phyloP scores from a whole-genome alignment of 1,284 basidiomycete species.

The Ganoderma meredithae region DNA sequence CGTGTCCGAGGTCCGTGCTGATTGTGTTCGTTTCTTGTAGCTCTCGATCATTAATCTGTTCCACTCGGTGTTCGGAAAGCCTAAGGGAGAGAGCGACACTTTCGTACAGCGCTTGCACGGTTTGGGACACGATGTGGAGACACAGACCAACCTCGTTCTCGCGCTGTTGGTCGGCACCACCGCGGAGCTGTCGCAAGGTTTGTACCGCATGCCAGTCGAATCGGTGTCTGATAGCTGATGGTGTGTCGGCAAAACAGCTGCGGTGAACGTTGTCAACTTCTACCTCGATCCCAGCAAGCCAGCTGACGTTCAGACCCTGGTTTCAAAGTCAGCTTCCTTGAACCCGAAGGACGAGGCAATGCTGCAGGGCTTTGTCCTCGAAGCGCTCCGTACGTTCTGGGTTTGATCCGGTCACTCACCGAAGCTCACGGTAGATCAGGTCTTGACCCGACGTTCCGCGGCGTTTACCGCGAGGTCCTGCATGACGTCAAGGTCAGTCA shows the following conservation, averaged over 20 bases:
- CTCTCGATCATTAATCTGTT: slow-evolving; percentile 57
- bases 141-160: slow-evolving; percentile 71
- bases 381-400: slow-evolving; percentile 66
- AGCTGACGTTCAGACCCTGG: slow-evolving; percentile 44
- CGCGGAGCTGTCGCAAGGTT: slow-evolving; percentile 74
- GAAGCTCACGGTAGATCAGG: slow-evolving; percentile 41
- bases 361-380: slow-evolving; percentile 63
- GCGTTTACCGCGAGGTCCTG: slow-evolving; percentile 57
- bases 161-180: slow-evolving; percentile 74
- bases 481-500: slow-evolving; percentile 52
- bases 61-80: slow-evolving; percentile 53
- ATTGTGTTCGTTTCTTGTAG: slow-evolving; percentile 42
- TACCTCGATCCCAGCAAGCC: slow-evolving; percentile 59
- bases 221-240: not conserved
- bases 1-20: slow-evolving; percentile 39
- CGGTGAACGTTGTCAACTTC: slow-evolving; percentile 63
- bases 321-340: slow-evolving; percentile 38
- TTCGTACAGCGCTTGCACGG: slow-evolving; percentile 64
- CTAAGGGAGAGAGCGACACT: slow-evolving; percentile 47
- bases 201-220: slow-evolving; percentile 29
- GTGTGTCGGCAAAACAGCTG: slow-evolving; percentile 40
- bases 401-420: not conserved
- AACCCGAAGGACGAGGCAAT: slow-evolving; percentile 46
- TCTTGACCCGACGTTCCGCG: slow-evolving; percentile 56
- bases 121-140: slow-evolving; percentile 61